Evolutionary conservation across 78 protist species (phyloP).

Genomic region (Cyanophora paradoxa): DNA sequence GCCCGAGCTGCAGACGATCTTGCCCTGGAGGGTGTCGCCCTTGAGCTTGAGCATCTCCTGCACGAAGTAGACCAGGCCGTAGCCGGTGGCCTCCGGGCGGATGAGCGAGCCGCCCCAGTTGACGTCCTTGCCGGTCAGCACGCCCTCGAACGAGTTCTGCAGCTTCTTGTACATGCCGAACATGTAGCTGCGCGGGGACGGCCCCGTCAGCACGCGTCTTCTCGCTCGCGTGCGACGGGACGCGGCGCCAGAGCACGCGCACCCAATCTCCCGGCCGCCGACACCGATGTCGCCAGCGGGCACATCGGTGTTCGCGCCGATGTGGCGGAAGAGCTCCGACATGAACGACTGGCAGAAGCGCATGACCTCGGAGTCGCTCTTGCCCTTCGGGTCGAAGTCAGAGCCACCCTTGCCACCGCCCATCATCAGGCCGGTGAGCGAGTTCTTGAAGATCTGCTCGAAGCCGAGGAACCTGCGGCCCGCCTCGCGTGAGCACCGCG

Average conservation of each 20-base stretch:
- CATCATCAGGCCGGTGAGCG: constrained; percentile 60
- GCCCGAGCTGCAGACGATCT: constrained; percentile 38
- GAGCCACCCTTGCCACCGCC: constrained; percentile 78
- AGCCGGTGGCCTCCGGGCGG: constrained; percentile 78
- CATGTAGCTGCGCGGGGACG: too few relatives aligned
- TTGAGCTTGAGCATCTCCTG: constrained; percentile 14
- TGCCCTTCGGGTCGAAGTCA: constrained; percentile 70
- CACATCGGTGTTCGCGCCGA: constrained; percentile 61
- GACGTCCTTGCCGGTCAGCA: constrained; percentile 63
- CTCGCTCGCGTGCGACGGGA: too few relatives aligned
- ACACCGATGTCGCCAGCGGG: constrained; percentile 82
- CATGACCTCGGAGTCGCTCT: constrained; percentile 50
- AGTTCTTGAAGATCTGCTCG: constrained; percentile 71
- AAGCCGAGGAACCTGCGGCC: constrained; percentile 77
- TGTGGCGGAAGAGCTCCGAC: constrained; percentile 47
- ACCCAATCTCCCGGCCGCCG: constrained; percentile 68
- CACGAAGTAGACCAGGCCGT: constrained; percentile 59
- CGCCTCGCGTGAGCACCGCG: too few relatives aligned
- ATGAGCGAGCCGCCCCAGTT: constrained; percentile 60
- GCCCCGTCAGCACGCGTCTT: too few relatives aligned
- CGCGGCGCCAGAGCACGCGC: too few relatives aligned
- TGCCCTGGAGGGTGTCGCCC: constrained; percentile 21
- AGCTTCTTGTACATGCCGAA: constrained; percentile 51
- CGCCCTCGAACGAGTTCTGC: constrained; percentile 16
- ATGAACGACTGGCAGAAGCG: constrained; percentile 64